phyloP scores from a whole-genome alignment of 495 filamentous ascomycete species.

The Chaetomium tenue region DNA sequence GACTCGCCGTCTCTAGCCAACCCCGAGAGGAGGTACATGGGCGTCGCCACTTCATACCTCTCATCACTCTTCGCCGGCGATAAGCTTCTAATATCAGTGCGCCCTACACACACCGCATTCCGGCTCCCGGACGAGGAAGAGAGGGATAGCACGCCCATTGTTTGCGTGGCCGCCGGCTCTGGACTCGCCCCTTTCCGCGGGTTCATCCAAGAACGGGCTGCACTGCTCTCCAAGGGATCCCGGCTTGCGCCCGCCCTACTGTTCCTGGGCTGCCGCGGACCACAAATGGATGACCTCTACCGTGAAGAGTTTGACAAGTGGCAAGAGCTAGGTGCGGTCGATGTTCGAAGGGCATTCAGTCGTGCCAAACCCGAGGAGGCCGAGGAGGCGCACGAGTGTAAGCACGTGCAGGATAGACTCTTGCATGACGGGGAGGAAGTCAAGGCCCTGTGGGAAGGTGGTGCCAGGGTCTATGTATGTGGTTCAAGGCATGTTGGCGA shows the following conservation, averaged over 20 bases:
- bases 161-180: constrained; percentile 59
- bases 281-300: constrained; percentile 60
- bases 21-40: constrained; percentile 46
- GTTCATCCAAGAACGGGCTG: constrained; percentile 66
- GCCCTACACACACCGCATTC: constrained; percentile 59
- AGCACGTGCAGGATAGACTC: constrained; percentile 65
- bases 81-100: constrained; percentile 60
- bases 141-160: constrained; percentile 57
- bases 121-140: constrained; percentile 58
- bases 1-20: constrained; percentile 55
- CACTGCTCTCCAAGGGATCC: constrained; percentile 52
- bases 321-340: constrained; percentile 57
- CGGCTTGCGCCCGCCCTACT: constrained; percentile 59
- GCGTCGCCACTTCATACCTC: constrained; percentile 62
- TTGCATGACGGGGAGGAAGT: constrained; percentile 53
- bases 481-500: constrained; percentile 62
- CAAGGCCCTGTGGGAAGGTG: constrained; percentile 53
- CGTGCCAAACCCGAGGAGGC: constrained; percentile 33
- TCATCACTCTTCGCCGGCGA: constrained; percentile 60
- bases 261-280: constrained; percentile 62
- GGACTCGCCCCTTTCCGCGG: constrained; percentile 68
- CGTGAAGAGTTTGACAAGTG: constrained; percentile 57
- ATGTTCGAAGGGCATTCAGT: constrained; percentile 57
- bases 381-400: constrained; percentile 43
- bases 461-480: constrained; percentile 66